Percentiles rank a stretch among this genome's conserved stretches.
Evolutionary conservation across 2,329 filamentous ascomycete genomes (phyloP).

Genomic region (Curvularia hawaiiensis): DNA sequence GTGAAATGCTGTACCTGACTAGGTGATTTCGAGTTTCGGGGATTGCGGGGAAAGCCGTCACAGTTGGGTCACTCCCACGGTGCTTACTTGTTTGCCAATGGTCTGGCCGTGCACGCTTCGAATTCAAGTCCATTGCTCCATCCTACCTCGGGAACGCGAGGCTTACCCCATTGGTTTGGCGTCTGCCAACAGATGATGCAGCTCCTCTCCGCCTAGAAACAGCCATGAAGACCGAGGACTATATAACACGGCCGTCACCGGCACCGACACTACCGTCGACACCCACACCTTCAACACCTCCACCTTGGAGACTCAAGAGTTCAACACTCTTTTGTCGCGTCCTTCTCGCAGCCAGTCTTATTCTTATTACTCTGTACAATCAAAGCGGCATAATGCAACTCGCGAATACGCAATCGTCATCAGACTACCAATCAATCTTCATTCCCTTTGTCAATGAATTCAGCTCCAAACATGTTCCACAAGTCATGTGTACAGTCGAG

Average conservation of each 20-base stretch:
- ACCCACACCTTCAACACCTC: constrained; percentile 25
- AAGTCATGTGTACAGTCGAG: constrained; percentile 36
- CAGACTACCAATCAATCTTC: constrained; percentile 36
- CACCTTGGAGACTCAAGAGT: constrained; percentile 15
- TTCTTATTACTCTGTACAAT: constrained; percentile 14
- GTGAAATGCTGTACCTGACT: background rate
- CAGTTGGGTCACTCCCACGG: constrained; percentile 5
- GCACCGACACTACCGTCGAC: background rate
- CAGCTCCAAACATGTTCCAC: constrained; percentile 30
- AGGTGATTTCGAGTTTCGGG: constrained; percentile 8
- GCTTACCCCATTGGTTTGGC: constrained; percentile 10
- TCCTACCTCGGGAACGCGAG: constrained; percentile 17
- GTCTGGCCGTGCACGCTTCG: constrained; percentile 2
- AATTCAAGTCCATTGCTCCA: constrained; percentile 2
- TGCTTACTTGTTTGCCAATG: constrained; percentile 6
- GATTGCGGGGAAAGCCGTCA: constrained; percentile 23
- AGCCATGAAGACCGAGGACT: constrained; percentile 28
- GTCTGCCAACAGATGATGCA: constrained; percentile 20
- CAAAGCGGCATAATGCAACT: constrained; percentile 17
- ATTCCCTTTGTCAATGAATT: constrained; percentile 41
- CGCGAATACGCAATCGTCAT: constrained; percentile 16
- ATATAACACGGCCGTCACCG: constrained; percentile 18
- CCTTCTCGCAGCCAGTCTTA: constrained; percentile 13
- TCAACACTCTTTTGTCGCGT: constrained; percentile 29
- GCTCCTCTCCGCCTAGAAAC: constrained; percentile 19